Evolutionary conservation across 768 basidiomycete species (phyloP), one percentile per base, ranked within the genome.

Genomic region (Mycena latifolia): DNA sequence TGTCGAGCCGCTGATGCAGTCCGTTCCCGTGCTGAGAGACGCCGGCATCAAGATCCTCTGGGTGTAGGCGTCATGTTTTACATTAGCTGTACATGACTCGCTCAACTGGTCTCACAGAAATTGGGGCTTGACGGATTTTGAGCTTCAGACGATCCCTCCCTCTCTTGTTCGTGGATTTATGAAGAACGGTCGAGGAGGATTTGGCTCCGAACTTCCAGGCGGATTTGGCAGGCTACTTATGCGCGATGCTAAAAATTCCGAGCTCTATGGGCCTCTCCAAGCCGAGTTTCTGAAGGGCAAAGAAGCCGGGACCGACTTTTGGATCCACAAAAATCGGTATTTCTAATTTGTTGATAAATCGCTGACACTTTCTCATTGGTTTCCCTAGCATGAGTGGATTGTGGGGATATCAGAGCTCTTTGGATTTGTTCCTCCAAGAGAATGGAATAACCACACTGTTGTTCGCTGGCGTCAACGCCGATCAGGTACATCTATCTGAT

Each of bases 271-370:
- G 0, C 88, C 88, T 11, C 78, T 92, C 35, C 88, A 90, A 66
- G 78, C 76, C 0, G 81, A 85, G 65, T 90, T 84, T 69, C 50
- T 85, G 57, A 79, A 83, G 54, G 89, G 89, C 20, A 77, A 81
- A 64, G 76, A 82, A 15, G 77, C 74, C 8, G 89, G 89, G 0
- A 88, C 87, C 12, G 89, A 92, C 74, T 82, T 89, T 65, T 91
- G 89, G 89, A 87, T 91, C 55, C 86, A 91, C 74, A 92, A 91
- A 76, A 91, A 91, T 75, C 78, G 89, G 88, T 87, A 64, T 47
- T 15, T 27, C 31, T 28, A 41, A 9, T 20, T 20, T 60, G 37
- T 18, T 60, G 18, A 37, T 11, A 12, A 37, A 28, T 37, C 39
- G 20, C 52, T 43, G 17, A 58, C 46, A 29, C 45, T 55, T 7